Percentiles rank a stretch among this genome's conserved stretches.
phyloP scores from a whole-genome alignment of 371 early-diverging fungal genomes.

The Apophysomyces ossiformis region DNA sequence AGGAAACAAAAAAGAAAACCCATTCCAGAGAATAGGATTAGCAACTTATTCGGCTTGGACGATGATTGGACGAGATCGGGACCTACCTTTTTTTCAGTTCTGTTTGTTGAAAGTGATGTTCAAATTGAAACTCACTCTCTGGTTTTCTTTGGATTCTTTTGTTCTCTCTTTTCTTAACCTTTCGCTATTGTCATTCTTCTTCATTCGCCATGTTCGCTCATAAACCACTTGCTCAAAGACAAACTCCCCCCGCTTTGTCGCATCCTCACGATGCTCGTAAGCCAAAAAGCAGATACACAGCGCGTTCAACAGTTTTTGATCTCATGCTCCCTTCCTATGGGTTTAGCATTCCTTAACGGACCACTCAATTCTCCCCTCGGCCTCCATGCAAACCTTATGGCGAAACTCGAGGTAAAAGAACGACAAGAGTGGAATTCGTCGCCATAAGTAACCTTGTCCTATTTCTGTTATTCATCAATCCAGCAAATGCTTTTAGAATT shows the following conservation, averaged over 20 bases:
- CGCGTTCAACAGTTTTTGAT: neutral
- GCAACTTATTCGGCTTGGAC: too few relatives aligned
- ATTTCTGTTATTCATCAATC: neutral
- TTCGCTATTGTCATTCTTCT: neutral
- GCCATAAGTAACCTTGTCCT: neutral
- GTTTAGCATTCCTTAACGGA: constrained; percentile 9
- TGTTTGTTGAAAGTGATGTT: too few relatives aligned
- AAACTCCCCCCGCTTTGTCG: neutral
- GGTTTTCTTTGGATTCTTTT: neutral
- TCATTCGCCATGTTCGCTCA: constrained; percentile 8
- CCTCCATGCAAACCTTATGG: constrained; percentile 2
- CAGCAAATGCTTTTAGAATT: constrained; percentile 74
- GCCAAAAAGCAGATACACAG: neutral
- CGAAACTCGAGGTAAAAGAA: constrained; percentile 2
- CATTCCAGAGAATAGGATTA: too few relatives aligned
- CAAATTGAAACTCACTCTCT: too few relatives aligned
- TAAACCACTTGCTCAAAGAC: constrained; percentile 10
- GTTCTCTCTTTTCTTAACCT: neutral
- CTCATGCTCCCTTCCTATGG: neutral
- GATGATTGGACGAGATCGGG: too few relatives aligned
- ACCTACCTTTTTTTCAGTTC: too few relatives aligned
- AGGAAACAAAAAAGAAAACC: too few relatives aligned
- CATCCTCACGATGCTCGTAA: constrained; percentile 7
- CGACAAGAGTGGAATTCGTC: too few relatives aligned
- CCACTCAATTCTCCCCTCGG: neutral